These are phyloP conservation scores for Ambrosia hybrid DNA, from an alignment of 140 eudicot genomes.

Conservation along the genomic window DNA sequence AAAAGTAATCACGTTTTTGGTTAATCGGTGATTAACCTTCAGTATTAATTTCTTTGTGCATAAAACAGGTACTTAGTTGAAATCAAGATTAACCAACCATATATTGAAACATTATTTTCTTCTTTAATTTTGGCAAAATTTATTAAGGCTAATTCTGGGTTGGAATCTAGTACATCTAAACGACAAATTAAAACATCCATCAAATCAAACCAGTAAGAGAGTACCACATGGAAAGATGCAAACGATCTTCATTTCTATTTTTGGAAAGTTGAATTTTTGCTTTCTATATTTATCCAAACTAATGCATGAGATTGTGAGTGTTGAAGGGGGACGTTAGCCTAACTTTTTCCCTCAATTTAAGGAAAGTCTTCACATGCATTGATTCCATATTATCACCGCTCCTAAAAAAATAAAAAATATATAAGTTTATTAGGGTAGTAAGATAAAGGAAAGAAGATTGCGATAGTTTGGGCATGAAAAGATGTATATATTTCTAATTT, in stretches of 20 bases:
- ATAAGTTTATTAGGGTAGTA: too few species aligned
- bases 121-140: slow-evolving; percentile 17
- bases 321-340: slow-evolving; percentile 57
- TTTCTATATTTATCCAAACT: slow-evolving; percentile 47
- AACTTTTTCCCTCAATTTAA: slow-evolving; percentile 45
- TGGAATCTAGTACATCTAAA: slow-evolving; percentile 19
- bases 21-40: neutral
- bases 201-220: slow-evolving; percentile 33
- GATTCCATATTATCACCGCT: slow-evolving; percentile 22
- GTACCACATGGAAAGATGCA: slow-evolving; percentile 47
- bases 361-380: slow-evolving; percentile 60
- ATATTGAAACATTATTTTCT: slow-evolving; percentile 4
- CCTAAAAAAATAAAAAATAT: too few species aligned
- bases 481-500: too few species aligned
- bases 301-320: slow-evolving; percentile 35
- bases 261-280: slow-evolving; percentile 50
- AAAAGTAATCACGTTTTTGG: slow-evolving; percentile 1
- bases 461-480: too few species aligned
- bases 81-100: slow-evolving; percentile 3
- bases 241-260: slow-evolving; percentile 35
- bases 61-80: neutral
- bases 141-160: slow-evolving; percentile 21
- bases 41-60: neutral
- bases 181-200: slow-evolving; percentile 40
- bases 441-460: too few species aligned